Base-by-base conservation (phyloP, 257 asterid species). In the Solanum appendiculatum region DNA sequence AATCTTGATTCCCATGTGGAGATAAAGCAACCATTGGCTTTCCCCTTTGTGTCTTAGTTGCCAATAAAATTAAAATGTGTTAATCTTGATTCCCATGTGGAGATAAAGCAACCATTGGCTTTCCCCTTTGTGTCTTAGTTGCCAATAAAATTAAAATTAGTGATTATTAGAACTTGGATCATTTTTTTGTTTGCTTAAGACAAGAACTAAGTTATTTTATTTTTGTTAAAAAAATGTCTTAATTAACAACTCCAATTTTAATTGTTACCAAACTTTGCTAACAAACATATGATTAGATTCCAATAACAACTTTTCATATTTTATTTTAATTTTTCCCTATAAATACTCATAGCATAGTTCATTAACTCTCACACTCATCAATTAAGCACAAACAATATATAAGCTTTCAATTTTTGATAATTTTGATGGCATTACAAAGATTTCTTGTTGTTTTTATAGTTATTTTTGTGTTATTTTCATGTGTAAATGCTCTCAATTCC, bases 401-500 rank as follows among this genome's bases (percentile, higher is more conserved):
- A 25, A 21, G 39, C 66, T 48, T 81, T 80, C 4, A 46, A 46
- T 80, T 12, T 80, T 18, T 44, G 27, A 60, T 33, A 36, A 39
- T 56, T 68, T 69, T 40, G 36, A 93, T 93, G 98, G 92, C 91
- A 87, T 42, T 84, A 66, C 86, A 86, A 63, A 90, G 18, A 13
- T 77, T 83, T 86, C 64, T 86, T 85, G 82, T 87, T 85, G 40
- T 84, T 83, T 73, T 90, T 20, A 48, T 84, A 66, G 54, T 85
- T 82, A 60, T 77, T 82, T 86, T 88, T 54, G 29, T 69, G 51
- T 14, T 88, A 87, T 51, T 39, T 87, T 86, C 81, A 48, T 48
- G 85, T 81, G 72, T 91, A 23, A 89, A 89, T 80, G 92, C 95
- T 39, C 86, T 96, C 3, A 93, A 92, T 84, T 73, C 77, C 48